Evolutionary conservation across 169 alveolate genomes (phyloP).

Genomic region (Plasmodium ovale): DNA sequence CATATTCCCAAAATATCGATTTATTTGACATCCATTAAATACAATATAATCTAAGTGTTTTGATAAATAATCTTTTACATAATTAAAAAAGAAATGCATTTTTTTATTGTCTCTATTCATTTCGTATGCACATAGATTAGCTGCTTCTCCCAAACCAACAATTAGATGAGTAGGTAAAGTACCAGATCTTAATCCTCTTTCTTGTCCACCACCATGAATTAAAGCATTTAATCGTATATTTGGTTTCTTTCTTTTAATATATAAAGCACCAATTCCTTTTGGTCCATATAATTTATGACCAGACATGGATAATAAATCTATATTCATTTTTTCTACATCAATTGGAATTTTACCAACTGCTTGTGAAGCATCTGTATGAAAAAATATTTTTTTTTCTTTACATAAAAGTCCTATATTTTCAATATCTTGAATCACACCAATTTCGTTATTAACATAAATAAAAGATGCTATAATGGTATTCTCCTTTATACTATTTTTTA

Average conservation of each 20-base stretch:
- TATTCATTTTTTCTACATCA: slow-evolving; percentile 93
- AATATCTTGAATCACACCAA: slow-evolving; percentile 97
- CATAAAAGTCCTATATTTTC: slow-evolving; percentile 95
- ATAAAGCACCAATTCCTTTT: slow-evolving; percentile 99
- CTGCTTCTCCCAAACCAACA: slow-evolving; percentile 99
- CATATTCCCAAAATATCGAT: slow-evolving; percentile 92
- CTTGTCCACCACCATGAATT: slow-evolving; percentile 99
- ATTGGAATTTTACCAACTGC: slow-evolving; percentile 95
- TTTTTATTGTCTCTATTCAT: slow-evolving; percentile 94
- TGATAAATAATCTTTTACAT: slow-evolving; percentile 82
- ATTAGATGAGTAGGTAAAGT: slow-evolving; percentile 92
- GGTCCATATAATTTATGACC: slow-evolving; percentile 99
- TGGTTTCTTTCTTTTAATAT: slow-evolving; percentile 94
- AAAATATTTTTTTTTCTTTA: slow-evolving; percentile 91
- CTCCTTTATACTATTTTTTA: slow-evolving; percentile 93
- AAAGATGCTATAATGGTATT: slow-evolving; percentile 95
- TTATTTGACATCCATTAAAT: slow-evolving; percentile 89
- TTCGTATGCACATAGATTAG: slow-evolving; percentile 91
- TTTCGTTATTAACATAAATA: slow-evolving; percentile 97
- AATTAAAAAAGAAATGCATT: slow-evolving; percentile 88
- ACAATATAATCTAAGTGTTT: slow-evolving; percentile 86
- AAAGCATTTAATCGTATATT: slow-evolving; percentile 95
- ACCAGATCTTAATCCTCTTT: slow-evolving; percentile 98
- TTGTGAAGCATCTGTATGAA: slow-evolving; percentile 97
- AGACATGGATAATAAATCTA: slow-evolving; percentile 95